These are phyloP conservation scores for Lathyrus oleraceus DNA, from an alignment of 306 rosid genomes.

Conservation along the genomic window DNA sequence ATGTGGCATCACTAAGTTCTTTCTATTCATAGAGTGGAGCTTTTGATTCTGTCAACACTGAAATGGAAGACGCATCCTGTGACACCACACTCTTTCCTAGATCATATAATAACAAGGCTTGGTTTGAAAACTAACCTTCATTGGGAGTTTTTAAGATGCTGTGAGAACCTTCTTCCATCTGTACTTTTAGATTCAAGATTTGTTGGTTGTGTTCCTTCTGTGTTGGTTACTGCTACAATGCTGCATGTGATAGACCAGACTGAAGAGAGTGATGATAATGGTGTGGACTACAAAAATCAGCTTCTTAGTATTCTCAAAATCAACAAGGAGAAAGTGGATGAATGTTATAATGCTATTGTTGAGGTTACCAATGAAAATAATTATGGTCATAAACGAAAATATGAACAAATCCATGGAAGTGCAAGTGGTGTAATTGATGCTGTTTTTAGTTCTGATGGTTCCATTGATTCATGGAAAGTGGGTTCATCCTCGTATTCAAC, in stretches of 20 bases:
- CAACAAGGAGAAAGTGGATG: constrained; percentile 77
- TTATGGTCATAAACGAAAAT: constrained; percentile 51
- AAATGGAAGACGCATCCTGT: constrained; percentile 97
- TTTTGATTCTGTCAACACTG: constrained; percentile 70
- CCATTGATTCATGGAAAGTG: too few species aligned
- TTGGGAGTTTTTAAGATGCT: constrained; percentile 71
- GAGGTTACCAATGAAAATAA: constrained; percentile 40
- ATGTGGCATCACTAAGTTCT: too few species aligned
- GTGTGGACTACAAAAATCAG: too few species aligned
- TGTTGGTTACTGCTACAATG: too few species aligned
- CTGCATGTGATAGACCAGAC: too few species aligned
- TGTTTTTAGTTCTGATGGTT: too few species aligned
- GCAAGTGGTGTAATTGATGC: constrained; percentile 79
- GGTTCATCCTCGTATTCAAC: too few species aligned
- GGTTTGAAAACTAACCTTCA: constrained; percentile 71
- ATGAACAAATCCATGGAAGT: constrained; percentile 58
- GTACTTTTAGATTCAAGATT: constrained; percentile 73
- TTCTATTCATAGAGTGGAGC: constrained; percentile 93
- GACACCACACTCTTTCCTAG: constrained; percentile 82
- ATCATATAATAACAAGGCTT: constrained; percentile 70
- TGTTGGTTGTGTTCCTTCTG: constrained; percentile 82
- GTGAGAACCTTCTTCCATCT: constrained; percentile 72
- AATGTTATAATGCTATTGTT: constrained; percentile 57
- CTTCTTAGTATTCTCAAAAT: constrained; percentile 72
- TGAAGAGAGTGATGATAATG: too few species aligned